Base-by-base conservation (phyloP, 495 filamentous ascomycete species). In the Penicillium tannophilum region DNA sequence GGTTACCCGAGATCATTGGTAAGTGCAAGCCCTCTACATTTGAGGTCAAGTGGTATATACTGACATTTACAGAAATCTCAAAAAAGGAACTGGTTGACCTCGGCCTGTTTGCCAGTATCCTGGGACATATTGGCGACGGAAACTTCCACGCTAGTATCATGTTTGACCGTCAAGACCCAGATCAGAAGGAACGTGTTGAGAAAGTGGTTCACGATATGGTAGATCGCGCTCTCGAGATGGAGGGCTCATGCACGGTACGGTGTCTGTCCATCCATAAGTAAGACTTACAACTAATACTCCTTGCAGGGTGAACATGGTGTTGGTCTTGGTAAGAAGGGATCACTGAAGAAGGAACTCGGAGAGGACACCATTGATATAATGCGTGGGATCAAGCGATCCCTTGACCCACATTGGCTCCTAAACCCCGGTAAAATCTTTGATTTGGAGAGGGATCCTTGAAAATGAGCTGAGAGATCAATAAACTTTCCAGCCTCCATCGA, bases 371-470 rank as follows among this genome's bases (percentile, higher is more conserved):
- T 97, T 48, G 86, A 80, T 20, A 86, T 94, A 20, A 97, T 97
- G 93, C 88, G 86, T 66, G 84, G 80, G 58, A 86, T 97, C 71
- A 96, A 96, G 76, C 67, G 74, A 1, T 85, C 90, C n/a, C 75
- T 97, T 51, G 93, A 97, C 78, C 93, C 93, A 1, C 69, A 87
- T 44, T 95, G 92, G 90, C 84, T 96, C 45, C 82, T 97, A 84
- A 96, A 96, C 61, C 92, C 92, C 3, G 92, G 90, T 5, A 95
- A 96, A 75, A 93, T 96, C 43, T 90, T 94, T 65, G 90, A 94
- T 36, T 49, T 51, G 35, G 55, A 75, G 51, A 54, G 57, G 30
- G 45, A 57, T 46, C 44, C 50, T 26, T 62, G 35, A 57, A 41
- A 36, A 12, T 36, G 39, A 41, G 16, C 39, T 14, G 6, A 41